A percentile compares a stretch with the other conserved stretches of the same genome.
phyloP scores from a whole-genome alignment of 1,284 basidiomycete genomes.

The Cutaneotrichosporon cyanovorans region DNA sequence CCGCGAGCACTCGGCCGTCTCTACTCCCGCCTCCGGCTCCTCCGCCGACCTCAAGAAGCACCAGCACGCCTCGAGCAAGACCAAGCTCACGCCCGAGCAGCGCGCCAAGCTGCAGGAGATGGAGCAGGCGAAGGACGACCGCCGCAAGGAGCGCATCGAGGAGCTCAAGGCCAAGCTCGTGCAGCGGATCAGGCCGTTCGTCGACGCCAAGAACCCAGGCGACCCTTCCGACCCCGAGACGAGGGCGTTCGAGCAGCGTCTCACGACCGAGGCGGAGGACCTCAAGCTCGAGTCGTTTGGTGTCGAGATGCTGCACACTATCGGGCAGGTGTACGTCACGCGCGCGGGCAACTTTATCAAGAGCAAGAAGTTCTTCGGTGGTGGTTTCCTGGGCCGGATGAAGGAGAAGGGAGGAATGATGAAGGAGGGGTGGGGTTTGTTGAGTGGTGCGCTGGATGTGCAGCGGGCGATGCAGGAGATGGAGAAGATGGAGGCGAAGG shows the following conservation, averaged over 20 bases:
- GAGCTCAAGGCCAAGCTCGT: constrained; percentile 67
- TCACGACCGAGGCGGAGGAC: constrained; percentile 85
- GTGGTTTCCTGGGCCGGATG: constrained; percentile 77
- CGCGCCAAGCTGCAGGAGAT: constrained; percentile 70
- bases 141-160: constrained; percentile 64
- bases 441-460: constrained; percentile 77
- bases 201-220: constrained; percentile 81
- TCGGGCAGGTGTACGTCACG: constrained; percentile 83
- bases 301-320: constrained; percentile 71
- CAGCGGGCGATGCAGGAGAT: constrained; percentile 70
- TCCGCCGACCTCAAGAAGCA: constrained; percentile 30
- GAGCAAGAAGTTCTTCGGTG: constrained; percentile 73
- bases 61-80: constrained; percentile 50
- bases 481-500: constrained; percentile 80
- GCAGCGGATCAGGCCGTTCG: constrained; percentile 75
- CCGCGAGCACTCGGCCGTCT: constrained; percentile 12
- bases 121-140: constrained; percentile 68
- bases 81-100: constrained; percentile 73
- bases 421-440: constrained; percentile 89
- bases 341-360: constrained; percentile 91
- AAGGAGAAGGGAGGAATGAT: constrained; percentile 91
- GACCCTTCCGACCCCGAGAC: constrained; percentile 80
- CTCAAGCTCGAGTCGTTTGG: constrained; percentile 97
- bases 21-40: constrained; percentile 17
- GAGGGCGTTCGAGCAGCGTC: constrained; percentile 63